phyloP scores from a whole-genome alignment of 331 rosid species.

The Malus hybrid region DNA sequence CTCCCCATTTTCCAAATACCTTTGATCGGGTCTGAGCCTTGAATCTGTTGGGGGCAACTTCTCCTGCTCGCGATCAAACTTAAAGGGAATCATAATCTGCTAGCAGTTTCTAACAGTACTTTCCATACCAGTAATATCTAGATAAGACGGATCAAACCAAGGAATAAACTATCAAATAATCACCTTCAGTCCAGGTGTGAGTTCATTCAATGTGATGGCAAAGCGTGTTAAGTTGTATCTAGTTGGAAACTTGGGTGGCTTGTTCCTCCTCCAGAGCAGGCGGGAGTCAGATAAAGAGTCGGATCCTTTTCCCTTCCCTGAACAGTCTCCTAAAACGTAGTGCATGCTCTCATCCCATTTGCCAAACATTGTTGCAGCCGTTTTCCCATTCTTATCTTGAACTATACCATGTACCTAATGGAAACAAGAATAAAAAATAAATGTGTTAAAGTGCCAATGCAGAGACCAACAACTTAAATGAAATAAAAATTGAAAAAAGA shows the following conservation, averaged over 20 bases:
- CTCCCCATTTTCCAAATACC: slow-evolving; percentile 94
- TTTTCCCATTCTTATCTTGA: slow-evolving; percentile 80
- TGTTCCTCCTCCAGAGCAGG: slow-evolving; percentile 86
- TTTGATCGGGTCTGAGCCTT: slow-evolving; percentile 93
- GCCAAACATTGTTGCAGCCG: slow-evolving; percentile 78
- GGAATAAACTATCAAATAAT: slow-evolving; percentile 10
- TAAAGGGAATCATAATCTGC: neutral
- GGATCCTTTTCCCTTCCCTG: slow-evolving; percentile 69
- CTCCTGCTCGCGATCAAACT: slow-evolving; percentile 39
- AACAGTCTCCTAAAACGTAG: slow-evolving; percentile 67
- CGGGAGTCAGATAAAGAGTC: slow-evolving; percentile 69
- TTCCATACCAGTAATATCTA: neutral
- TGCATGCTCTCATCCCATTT: slow-evolving; percentile 99
- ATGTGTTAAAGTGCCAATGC: neutral
- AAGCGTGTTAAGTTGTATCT: slow-evolving; percentile 91
- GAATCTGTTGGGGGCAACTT: slow-evolving; percentile 97
- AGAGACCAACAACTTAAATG: neutral
- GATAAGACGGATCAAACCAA: slow-evolving; percentile 1
- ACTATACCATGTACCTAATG: slow-evolving; percentile 75
- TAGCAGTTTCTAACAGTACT: neutral
- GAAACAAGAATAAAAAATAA: neutral
- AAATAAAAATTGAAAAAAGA: neutral
- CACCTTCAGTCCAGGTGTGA: slow-evolving; percentile 86
- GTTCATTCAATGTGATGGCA: slow-evolving; percentile 88
- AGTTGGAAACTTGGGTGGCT: slow-evolving; percentile 64